Evolutionary conservation across 805 yeast genomes (phyloP).

Genomic region (Kluyveromyces wickerhamii): DNA sequence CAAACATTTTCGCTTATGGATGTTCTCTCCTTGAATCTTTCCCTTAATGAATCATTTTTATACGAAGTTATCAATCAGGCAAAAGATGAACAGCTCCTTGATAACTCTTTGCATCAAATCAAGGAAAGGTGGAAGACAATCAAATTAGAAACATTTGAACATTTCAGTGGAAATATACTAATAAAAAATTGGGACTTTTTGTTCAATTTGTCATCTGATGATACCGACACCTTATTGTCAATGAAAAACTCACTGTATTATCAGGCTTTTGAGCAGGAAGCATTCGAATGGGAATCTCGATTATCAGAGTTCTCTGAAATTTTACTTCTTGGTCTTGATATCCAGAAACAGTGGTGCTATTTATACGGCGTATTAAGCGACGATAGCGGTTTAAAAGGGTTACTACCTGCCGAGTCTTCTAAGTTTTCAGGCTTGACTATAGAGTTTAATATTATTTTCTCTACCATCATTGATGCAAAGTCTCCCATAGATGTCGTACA

Average conservation of each 20-base stretch:
- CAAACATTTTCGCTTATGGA: conserved; percentile 42
- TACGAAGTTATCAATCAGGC: conserved; percentile 53
- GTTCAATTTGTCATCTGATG: conserved; percentile 50
- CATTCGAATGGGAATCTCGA: conserved; percentile 45
- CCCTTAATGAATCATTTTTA: conserved; percentile 38
- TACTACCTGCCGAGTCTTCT: conserved; percentile 62
- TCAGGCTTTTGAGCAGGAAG: conserved; percentile 50
- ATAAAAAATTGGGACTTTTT: conserved; percentile 62
- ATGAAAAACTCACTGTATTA: conserved; percentile 66
- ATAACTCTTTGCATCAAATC: conserved; percentile 45
- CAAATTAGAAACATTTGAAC: conserved; percentile 46
- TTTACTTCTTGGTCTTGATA: conserved; percentile 70
- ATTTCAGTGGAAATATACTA: conserved; percentile 43
- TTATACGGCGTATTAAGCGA: conserved; percentile 68
- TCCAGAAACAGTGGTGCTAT: conserved; percentile 84
- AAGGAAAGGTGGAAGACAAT: conserved; percentile 47
- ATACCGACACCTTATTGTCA: conserved; percentile 52
- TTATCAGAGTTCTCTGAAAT: conserved; percentile 44
- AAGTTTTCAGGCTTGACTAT: conserved; percentile 56
- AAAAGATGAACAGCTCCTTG: conserved; percentile 60
- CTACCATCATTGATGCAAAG: conserved; percentile 40
- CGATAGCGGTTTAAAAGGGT: conserved; percentile 47
- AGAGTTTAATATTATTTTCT: conserved; percentile 49
- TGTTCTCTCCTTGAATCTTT: conserved; percentile 51
- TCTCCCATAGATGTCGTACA: conserved; percentile 48